phyloP scores from a whole-genome alignment of 306 rosid species.

The Abrus precatorius region DNA sequence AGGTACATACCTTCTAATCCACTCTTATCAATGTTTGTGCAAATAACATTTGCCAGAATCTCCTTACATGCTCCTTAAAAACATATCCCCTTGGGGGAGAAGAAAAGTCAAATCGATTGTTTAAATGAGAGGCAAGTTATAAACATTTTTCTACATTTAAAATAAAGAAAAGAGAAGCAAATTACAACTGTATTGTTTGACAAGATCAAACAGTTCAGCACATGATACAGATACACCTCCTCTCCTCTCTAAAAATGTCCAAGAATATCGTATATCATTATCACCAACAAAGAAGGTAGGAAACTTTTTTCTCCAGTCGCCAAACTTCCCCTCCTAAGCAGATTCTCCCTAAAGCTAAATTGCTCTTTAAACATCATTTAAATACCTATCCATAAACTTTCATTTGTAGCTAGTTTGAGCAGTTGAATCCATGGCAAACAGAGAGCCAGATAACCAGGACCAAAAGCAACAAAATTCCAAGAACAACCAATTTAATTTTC shows the following conservation, averaged over 20 bases:
- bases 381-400: conserved; percentile 43
- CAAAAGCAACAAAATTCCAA: conserved; percentile 76
- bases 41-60: background rate
- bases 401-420: conserved; percentile 67
- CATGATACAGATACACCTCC: conserved; percentile 37
- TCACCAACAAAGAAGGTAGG: conserved; percentile 49
- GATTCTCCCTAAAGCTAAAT: conserved; percentile 39
- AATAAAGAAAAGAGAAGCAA: conserved; percentile 36
- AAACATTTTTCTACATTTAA: conserved; percentile 44
- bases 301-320: conserved; percentile 42
- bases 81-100: background rate
- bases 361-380: conserved; percentile 34
- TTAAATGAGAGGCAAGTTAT: conserved; percentile 18
- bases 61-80: background rate
- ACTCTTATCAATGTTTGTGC: background rate
- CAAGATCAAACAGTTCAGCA: conserved; percentile 49
- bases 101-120: background rate
- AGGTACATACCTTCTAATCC: background rate
- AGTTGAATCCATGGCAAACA: conserved; percentile 87
- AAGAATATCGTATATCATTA: conserved; percentile 21
- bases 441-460: conserved; percentile 90
- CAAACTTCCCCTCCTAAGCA: conserved; percentile 44
- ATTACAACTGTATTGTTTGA: conserved; percentile 48
- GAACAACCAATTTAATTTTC: conserved; percentile 89
- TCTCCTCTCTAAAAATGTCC: conserved; percentile 36